These are phyloP conservation scores for Kalmusia sp. DNA, from an alignment of 2,329 filamentous ascomycete genomes.

Conservation along the genomic window DNA sequence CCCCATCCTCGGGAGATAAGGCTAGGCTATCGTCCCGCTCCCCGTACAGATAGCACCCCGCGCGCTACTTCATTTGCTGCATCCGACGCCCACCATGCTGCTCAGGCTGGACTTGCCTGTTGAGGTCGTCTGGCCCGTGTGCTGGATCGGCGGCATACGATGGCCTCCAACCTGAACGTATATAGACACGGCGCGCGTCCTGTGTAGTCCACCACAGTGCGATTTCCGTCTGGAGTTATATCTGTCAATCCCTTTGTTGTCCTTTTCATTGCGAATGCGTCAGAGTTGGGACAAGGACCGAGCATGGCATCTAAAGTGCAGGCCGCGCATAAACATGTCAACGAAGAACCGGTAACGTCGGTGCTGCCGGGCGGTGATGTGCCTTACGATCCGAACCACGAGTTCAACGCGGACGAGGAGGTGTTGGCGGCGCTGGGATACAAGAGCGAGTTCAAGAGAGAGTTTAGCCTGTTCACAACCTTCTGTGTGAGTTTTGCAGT, in stretches of 20 bases:
- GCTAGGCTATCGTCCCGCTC: not conserved
- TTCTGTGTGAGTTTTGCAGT: conserved; percentile 79
- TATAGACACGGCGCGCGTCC: too few species aligned
- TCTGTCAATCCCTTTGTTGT: not conserved
- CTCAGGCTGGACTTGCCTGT: not conserved
- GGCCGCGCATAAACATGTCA: conserved; percentile 39
- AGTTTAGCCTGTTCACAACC: conserved; percentile 76
- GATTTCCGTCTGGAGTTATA: not conserved
- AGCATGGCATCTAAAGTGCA: conserved; percentile 15
- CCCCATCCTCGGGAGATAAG: not conserved
- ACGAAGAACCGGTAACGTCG: conserved; percentile 61
- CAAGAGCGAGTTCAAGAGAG: conserved; percentile 70
- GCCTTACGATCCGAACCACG: conserved; percentile 53
- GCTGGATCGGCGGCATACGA: not conserved
- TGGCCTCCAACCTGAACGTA: too few species aligned
- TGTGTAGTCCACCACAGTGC: too few species aligned
- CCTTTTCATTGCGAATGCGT: not conserved
- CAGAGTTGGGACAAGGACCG: not conserved
- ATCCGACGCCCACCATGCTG: not conserved
- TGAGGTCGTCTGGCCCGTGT: not conserved
- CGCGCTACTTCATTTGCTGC: not conserved
- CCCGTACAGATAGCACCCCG: not conserved
- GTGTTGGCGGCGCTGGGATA: conserved; percentile 68
- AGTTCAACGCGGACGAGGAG: conserved; percentile 64
- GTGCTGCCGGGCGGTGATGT: conserved; percentile 58